Evolutionary conservation across 352 stramenopile species (phyloP).

Genomic region (Phytophthora nicotianae): DNA sequence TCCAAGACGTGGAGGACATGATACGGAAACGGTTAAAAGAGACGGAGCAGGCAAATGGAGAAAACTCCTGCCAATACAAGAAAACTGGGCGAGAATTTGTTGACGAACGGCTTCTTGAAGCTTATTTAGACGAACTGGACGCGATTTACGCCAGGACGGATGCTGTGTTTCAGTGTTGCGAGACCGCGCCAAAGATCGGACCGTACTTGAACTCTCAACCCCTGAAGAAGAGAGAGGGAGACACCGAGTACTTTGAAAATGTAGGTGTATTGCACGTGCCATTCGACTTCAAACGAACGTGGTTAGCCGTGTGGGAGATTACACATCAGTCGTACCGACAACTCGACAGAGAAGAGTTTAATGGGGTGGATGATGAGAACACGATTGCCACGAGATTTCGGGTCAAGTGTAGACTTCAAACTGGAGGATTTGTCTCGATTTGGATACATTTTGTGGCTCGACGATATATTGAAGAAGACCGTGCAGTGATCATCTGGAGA

Average conservation of each 20-base stretch:
- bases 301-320: slow-evolving; percentile 18
- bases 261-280: slow-evolving; percentile 14
- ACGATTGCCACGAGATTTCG: slow-evolving; percentile 29
- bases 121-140: slow-evolving; percentile 35
- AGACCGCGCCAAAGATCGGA: slow-evolving; percentile 4
- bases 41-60: neutral
- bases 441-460: slow-evolving; percentile 39
- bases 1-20: slow-evolving; percentile 19
- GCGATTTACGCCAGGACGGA: slow-evolving; percentile 34
- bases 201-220: slow-evolving; percentile 22
- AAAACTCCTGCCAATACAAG: neutral
- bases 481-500: slow-evolving; percentile 57
- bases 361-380: slow-evolving; percentile 3
- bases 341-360: slow-evolving; percentile 27
- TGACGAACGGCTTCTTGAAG: slow-evolving; percentile 31
- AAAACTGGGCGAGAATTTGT: neutral
- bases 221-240: slow-evolving; percentile 19
- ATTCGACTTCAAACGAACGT: slow-evolving; percentile 19
- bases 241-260: slow-evolving; percentile 34
- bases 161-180: slow-evolving; percentile 18
- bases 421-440: slow-evolving; percentile 14
- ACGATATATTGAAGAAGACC: slow-evolving; percentile 47
- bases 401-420: slow-evolving; percentile 16
- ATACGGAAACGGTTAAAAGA: slow-evolving; percentile 18
- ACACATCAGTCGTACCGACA: slow-evolving; percentile 27